Evolutionary conservation across 176 grass and related monocot species (phyloP), one percentile per base, ranked within the genome.

Genomic region (Ampelocalamus luodianensis): DNA sequence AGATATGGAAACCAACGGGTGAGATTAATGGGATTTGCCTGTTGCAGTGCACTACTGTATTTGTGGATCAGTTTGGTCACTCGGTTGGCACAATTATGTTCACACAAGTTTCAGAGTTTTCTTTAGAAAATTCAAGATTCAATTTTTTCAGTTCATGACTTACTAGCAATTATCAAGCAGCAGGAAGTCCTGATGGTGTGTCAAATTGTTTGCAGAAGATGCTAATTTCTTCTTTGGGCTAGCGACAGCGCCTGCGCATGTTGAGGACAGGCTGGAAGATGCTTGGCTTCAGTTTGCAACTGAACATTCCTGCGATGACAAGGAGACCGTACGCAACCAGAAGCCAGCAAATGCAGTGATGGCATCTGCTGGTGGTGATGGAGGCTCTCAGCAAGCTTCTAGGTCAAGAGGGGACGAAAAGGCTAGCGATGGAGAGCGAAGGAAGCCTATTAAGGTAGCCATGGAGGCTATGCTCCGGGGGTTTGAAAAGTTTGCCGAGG

Each of bases 381-480:
- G 93, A 68, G 93, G 85, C 11, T 93, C 93, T 85, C 96, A 92
- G 36, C 85, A 85, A 60, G 74, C 87, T 68, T 86, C 77, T 29
- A 85, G 24, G 60, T 13, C 37, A n/a, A 61, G 11, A 36, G 59
- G 70, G 55, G 84, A 80, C 0, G 6, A 54, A 77, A 72, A 77
- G 48, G 60, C 44, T 43, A 61, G 13, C 5, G 71, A 62, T 20
- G 66, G 32, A 61, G 48, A 83, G 39, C 39, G 64, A 81, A 88
- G 66, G 82, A 92, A 51, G 59, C 96, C 93, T 68, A 66, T 89
- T 29, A 98, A 90, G 80, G 63, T 92, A 67, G 91, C 96, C 72
- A 93, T 95, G 89, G 96, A 98, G 83, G 96, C 96, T 8, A 90
- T 95, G 87, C 75, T 94, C 43, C 90, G 89, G 87, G 96, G 93